These are phyloP conservation scores for Backusella westeae DNA, from an alignment of 192 early-diverging fungal genomes.

Conservation along the genomic window DNA sequence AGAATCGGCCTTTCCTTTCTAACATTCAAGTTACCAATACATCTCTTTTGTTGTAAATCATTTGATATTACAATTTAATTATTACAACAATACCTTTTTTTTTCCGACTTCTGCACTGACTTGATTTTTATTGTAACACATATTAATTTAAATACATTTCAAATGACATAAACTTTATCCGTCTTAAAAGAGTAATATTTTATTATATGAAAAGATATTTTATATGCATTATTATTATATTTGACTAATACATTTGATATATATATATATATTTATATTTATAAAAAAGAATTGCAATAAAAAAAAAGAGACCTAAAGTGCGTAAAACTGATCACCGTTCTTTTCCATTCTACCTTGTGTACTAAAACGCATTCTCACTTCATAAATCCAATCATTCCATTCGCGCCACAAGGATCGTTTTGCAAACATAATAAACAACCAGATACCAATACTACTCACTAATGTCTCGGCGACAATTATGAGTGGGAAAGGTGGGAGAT, in stretches of 20 bases:
- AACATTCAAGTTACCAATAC: too few relatives aligned
- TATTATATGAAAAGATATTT: background rate
- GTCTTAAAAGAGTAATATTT: background rate
- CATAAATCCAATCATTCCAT: slow-evolving; percentile 46
- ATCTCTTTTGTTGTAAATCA: too few relatives aligned
- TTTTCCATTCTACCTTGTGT: slow-evolving; percentile 35
- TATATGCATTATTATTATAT: background rate
- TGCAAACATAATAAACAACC: slow-evolving; percentile 46
- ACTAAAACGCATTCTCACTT: slow-evolving; percentile 27
- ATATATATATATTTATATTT: background rate
- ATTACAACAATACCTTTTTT: background rate
- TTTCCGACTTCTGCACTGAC: background rate
- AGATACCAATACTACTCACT: slow-evolving; percentile 41
- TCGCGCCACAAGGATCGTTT: slow-evolving; percentile 44
- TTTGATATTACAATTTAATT: too few relatives aligned
- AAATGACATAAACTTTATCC: background rate
- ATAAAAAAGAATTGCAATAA: background rate
- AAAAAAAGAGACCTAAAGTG: slow-evolving; percentile 28
- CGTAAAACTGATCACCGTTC: slow-evolving; percentile 50
- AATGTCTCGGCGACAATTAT: slow-evolving; percentile 45
- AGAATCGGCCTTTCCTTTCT: background rate
- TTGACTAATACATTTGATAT: slow-evolving; percentile 1
- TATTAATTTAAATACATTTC: background rate
- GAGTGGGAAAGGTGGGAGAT: slow-evolving; percentile 44
- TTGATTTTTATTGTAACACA: background rate